Evolutionary conservation across 2,329 filamentous ascomycete species (phyloP).

Genomic region (Ilyonectria sp.): DNA sequence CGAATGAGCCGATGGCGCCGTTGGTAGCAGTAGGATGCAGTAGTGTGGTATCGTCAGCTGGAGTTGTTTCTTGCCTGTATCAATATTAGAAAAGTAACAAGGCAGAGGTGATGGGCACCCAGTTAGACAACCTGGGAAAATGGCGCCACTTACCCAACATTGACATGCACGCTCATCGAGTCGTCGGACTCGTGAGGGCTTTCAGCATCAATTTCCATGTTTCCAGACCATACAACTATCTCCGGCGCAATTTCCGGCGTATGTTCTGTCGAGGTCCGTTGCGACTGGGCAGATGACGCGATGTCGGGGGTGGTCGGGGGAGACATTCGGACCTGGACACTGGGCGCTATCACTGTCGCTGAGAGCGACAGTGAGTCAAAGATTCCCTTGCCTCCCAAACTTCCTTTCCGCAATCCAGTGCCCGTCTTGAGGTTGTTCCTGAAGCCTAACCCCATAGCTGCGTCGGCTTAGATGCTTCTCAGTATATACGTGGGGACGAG

Average conservation of each 20-base stretch:
- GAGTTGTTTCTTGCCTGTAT: slow-evolving; percentile 42
- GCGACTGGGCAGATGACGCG: slow-evolving; percentile 48
- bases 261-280: slow-evolving; percentile 52
- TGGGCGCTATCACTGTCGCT: slow-evolving; percentile 40
- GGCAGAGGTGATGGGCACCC: background rate
- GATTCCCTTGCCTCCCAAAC: slow-evolving; percentile 37
- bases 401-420: slow-evolving; percentile 43
- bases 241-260: slow-evolving; percentile 57
- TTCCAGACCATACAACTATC: slow-evolving; percentile 62
- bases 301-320: slow-evolving; percentile 46
- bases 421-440: slow-evolving; percentile 41
- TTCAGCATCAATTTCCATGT: slow-evolving; percentile 52
- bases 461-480: slow-evolving; percentile 34
- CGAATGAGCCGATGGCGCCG: slow-evolving; percentile 58
- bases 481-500: slow-evolving; percentile 36
- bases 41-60: slow-evolving; percentile 36
- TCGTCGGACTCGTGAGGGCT: slow-evolving; percentile 44
- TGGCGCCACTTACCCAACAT: slow-evolving; percentile 48
- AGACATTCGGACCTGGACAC: slow-evolving; percentile 50
- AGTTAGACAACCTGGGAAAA: slow-evolving; percentile 2
- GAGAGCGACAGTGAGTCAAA: slow-evolving; percentile 48
- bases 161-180: slow-evolving; percentile 39
- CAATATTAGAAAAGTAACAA: slow-evolving; percentile 16
- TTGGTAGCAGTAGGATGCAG: slow-evolving; percentile 36
- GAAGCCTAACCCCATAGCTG: slow-evolving; percentile 47